Evolutionary conservation across 139 green algal genomes (phyloP).

Genomic region (Parachlorella kessleri): DNA sequence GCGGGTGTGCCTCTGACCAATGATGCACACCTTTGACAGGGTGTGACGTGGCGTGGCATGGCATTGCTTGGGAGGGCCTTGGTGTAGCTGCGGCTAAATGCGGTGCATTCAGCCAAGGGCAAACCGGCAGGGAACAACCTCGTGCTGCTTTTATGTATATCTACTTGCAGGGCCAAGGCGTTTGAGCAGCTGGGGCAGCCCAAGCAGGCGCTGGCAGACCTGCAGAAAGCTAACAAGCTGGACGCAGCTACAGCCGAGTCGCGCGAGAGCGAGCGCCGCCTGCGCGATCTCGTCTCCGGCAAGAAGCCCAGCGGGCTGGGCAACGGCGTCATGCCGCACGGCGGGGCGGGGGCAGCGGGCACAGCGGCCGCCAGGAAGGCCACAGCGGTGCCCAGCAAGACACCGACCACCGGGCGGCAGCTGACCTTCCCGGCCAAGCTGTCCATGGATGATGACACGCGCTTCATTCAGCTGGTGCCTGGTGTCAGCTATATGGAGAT

Average conservation of each 20-base stretch:
- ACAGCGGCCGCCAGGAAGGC: slow-evolving; percentile 34
- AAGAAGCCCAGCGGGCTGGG: slow-evolving; percentile 42
- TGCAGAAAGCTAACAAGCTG: slow-evolving; percentile 58
- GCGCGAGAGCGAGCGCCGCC: slow-evolving; percentile 68
- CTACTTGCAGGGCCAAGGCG: slow-evolving; percentile 69
- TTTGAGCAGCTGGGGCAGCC: slow-evolving; percentile 80
- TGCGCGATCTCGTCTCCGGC: slow-evolving; percentile 66
- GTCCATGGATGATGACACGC: slow-evolving; percentile 70
- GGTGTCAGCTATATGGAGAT: slow-evolving; percentile 76
- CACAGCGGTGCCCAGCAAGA: neutral
- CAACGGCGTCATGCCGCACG: no score
- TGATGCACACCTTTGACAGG: no score
- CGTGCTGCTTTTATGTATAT: no score
- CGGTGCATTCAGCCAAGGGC: no score
- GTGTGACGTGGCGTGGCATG: no score
- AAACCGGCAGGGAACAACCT: no score
- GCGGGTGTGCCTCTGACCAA: no score
- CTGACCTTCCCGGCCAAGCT: slow-evolving; percentile 61
- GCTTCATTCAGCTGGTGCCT: slow-evolving; percentile 56
- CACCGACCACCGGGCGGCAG: slow-evolving; percentile 23
- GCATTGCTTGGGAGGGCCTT: no score
- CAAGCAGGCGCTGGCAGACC: slow-evolving; percentile 81
- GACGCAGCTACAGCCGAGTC: slow-evolving; percentile 61
- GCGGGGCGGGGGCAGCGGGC: no score
- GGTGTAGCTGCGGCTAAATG: no score